Evolutionary conservation across 164 flowering plant species (phyloP).

Genomic region (Malania oleifera): DNA sequence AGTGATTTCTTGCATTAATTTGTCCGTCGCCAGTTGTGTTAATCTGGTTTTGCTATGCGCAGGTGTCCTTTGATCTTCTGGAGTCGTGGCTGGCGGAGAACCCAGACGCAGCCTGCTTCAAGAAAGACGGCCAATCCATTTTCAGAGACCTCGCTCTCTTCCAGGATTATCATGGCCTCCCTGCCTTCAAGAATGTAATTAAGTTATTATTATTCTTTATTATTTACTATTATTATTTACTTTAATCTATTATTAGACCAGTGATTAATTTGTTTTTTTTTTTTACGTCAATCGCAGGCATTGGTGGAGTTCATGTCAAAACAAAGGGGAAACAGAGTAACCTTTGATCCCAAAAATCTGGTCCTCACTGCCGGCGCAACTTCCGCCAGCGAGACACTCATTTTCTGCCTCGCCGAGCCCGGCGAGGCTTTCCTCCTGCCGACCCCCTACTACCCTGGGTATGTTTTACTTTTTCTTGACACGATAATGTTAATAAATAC

Average conservation of each 20-base stretch:
- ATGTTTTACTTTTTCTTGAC: neutral
- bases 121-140: conserved; percentile 45
- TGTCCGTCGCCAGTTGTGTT: neutral
- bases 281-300: conserved; percentile 36
- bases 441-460: conserved; percentile 95
- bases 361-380: conserved; percentile 93
- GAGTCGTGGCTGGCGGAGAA: conserved; percentile 60
- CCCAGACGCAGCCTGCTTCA: conserved; percentile 58
- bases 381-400: conserved; percentile 81
- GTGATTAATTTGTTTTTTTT: too few relatives aligned
- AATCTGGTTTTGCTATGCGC: conserved; percentile 8
- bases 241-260: neutral
- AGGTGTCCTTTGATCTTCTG: conserved; percentile 62
- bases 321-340: conserved; percentile 64
- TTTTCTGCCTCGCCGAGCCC: conserved; percentile 73
- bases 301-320: conserved; percentile 66
- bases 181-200: conserved; percentile 59
- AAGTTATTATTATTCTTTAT: too few relatives aligned
- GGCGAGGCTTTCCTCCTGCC: conserved; percentile 90
- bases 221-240: too few relatives aligned
- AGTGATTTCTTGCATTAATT: too few relatives aligned
- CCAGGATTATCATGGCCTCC: conserved; percentile 63
- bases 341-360: conserved; percentile 52
- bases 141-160: conserved; percentile 70
- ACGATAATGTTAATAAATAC: conserved; percentile 7